phyloP scores from a whole-genome alignment of 2,329 filamentous ascomycete species.

The Botrytis paeoniae region DNA sequence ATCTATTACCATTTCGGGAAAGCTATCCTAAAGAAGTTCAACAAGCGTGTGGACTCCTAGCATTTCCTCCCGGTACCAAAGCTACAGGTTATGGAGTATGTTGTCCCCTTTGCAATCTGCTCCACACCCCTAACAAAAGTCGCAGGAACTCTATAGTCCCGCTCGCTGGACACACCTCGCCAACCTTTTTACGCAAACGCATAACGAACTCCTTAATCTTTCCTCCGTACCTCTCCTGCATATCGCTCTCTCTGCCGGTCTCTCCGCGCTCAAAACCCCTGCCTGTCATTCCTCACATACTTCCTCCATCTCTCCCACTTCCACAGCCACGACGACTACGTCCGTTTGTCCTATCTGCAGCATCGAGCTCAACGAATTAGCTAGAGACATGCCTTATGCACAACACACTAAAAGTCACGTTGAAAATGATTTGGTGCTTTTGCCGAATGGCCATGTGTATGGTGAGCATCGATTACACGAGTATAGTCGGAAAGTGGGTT shows the following conservation, averaged over 20 bases:
- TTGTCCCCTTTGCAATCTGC: background rate
- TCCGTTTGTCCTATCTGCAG: slow-evolving; percentile 94
- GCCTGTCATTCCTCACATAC: slow-evolving; percentile 68
- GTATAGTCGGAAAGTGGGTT: slow-evolving; percentile 75
- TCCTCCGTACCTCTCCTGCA: slow-evolving; percentile 82
- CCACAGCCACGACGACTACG: slow-evolving; percentile 42
- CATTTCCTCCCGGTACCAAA: slow-evolving; percentile 62
- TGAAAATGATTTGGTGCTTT: slow-evolving; percentile 77
- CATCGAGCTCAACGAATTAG: slow-evolving; percentile 89
- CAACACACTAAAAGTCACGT: slow-evolving; percentile 94
- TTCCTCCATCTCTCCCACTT: slow-evolving; percentile 34
- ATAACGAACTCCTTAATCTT: slow-evolving; percentile 81
- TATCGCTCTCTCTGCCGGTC: slow-evolving; percentile 82
- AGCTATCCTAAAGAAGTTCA: slow-evolving; percentile 66
- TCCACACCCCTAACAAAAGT: background rate
- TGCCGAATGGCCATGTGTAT: slow-evolving; percentile 87
- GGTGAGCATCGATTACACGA: slow-evolving; percentile 70
- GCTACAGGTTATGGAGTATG: slow-evolving; percentile 51
- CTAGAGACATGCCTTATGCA: slow-evolving; percentile 85
- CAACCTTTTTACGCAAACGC: slow-evolving; percentile 76
- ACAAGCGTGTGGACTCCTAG: slow-evolving; percentile 76
- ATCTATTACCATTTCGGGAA: slow-evolving; percentile 68
- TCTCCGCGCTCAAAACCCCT: slow-evolving; percentile 94
- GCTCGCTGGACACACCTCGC: slow-evolving; percentile 75
- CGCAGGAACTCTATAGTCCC: slow-evolving; percentile 67